Conservation (phyloP, 176 grass and related monocot genomes). For the Zea mays region DNA sequence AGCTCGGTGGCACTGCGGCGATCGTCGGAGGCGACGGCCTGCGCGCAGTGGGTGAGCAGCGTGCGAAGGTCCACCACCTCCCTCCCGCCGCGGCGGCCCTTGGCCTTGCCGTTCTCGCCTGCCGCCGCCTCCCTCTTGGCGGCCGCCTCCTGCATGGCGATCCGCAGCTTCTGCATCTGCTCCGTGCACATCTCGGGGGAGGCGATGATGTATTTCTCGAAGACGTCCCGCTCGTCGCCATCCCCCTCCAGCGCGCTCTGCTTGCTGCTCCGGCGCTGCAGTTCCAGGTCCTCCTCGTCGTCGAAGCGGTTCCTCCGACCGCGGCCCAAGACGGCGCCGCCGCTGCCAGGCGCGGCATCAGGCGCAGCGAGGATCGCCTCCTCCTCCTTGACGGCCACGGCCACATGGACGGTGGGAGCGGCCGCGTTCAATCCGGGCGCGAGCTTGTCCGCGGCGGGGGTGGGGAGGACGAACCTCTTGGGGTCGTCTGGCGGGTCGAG, state of each 20-base stretch:
- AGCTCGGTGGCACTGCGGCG: slow-evolving; percentile 63
- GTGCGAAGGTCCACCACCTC: slow-evolving; percentile 84
- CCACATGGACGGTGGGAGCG: not conserved
- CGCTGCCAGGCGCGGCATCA: not conserved
- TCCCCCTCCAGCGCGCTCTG: slow-evolving; percentile 51
- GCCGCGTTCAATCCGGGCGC: slow-evolving; percentile 23
- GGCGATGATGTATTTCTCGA: slow-evolving; percentile 45
- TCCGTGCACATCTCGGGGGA: slow-evolving; percentile 30
- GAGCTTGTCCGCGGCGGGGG: not conserved
- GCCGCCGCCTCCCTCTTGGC: slow-evolving; percentile 30
- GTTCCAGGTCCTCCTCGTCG: slow-evolving; percentile 42
- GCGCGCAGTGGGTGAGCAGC: slow-evolving; percentile 79
- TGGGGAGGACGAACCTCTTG: slow-evolving; percentile 35
- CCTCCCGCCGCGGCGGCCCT: slow-evolving; percentile 35
- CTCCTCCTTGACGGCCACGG: slow-evolving; percentile 47
- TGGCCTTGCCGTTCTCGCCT: slow-evolving; percentile 31
- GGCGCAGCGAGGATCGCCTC: not conserved
- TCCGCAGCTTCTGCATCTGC: slow-evolving; percentile 51
- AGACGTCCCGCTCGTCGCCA: slow-evolving; percentile 55
- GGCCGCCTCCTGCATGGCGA: slow-evolving; percentile 49
- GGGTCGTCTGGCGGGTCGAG: slow-evolving; percentile 34
- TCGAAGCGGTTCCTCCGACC: slow-evolving; percentile 62
- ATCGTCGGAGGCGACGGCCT: slow-evolving; percentile 69
- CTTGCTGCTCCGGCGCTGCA: slow-evolving; percentile 63
- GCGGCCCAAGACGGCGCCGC: not conserved